Evolutionary conservation across 2,329 filamentous ascomycete genomes (phyloP), one percentile per base, ranked within the genome.

Genomic region (Sarocladium oryzae): DNA sequence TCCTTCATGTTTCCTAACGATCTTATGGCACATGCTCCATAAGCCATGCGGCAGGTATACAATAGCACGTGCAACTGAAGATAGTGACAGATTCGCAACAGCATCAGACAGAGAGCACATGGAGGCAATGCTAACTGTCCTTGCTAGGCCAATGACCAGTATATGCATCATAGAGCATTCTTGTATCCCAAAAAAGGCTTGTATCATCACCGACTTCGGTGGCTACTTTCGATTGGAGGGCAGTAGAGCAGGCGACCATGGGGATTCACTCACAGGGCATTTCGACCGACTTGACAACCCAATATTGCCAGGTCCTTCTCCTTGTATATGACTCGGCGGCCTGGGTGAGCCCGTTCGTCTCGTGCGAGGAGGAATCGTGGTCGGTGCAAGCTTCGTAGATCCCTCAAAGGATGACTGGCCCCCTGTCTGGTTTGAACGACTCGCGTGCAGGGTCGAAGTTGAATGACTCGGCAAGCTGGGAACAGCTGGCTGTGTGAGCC

Each of bases 261-360:
- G 30, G 50, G 24, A 40, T 18, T 33, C 35, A 60, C 58, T 57
- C 54, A 59, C 57, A 55, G 52, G 57, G 55, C 57, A 59, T 59
- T 48, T 57, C 57, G 54, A 55, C 46, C 10, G 32, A 32, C 28
- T 45, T 10, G 13, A 32, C 26, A 16, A 26, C 43, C 43, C 24
- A 33, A 21, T 48, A 9, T 48, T 15, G 43, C 28, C 43, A 26
- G 43, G 26, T 15, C n/a, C 16, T 32, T 13, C 26, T 32, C 43
- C 7, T 20, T 5, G 16, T 24, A 9, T 32, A 48, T 24, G 26
- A 43, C 36, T 43, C 21, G 4, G 23, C 40, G 40, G 11, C 9
- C 15, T 28, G 23, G 15, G n/a, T 43, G 9, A 20, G 21, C 10
- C 26, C 40, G 43, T 32, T 48, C 26, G 43, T 20, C n/a, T 48